Percentiles rank a stretch among this genome's conserved stretches.
phyloP scores from a whole-genome alignment of 2,329 filamentous ascomycete species.

The Colletotrichum lindemuthianum region DNA sequence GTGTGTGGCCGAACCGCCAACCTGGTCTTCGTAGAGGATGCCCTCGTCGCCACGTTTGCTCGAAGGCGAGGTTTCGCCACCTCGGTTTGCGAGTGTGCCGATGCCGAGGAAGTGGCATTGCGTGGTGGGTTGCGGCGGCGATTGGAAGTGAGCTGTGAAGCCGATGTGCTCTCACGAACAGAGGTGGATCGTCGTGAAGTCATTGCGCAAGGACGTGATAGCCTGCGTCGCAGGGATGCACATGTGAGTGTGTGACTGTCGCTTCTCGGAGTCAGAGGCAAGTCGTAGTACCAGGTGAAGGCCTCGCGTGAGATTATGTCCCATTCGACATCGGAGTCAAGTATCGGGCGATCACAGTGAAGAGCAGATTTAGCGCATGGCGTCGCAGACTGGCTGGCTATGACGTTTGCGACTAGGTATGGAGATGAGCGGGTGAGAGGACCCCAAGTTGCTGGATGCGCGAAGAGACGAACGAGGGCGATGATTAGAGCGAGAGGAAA shows the following conservation, averaged over 20 bases:
- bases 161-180: not conserved
- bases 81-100: conserved; percentile 3
- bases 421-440: conserved; percentile 9
- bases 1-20: not conserved
- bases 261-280: not conserved
- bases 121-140: conserved; percentile 22
- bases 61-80: conserved; percentile 12
- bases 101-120: not conserved
- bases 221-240: conserved; percentile 11
- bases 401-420: conserved; percentile 30
- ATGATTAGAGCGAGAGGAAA: not conserved
- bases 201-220: conserved; percentile 16
- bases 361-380: conserved; percentile 15
- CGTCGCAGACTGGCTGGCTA: not conserved
- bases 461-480: not conserved
- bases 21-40: conserved; percentile 9
- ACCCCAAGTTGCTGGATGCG: not conserved
- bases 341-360: not conserved
- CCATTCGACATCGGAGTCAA: not conserved
- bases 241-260: conserved; percentile 2
- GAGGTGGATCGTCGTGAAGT: conserved; percentile 8
- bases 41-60: not conserved
- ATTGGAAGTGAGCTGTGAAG: not conserved
- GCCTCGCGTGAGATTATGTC: not conserved
- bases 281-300: not conserved